Base-by-base conservation (phyloP, 2,329 filamentous ascomycete species). In the Pezicula rhizophila region DNA sequence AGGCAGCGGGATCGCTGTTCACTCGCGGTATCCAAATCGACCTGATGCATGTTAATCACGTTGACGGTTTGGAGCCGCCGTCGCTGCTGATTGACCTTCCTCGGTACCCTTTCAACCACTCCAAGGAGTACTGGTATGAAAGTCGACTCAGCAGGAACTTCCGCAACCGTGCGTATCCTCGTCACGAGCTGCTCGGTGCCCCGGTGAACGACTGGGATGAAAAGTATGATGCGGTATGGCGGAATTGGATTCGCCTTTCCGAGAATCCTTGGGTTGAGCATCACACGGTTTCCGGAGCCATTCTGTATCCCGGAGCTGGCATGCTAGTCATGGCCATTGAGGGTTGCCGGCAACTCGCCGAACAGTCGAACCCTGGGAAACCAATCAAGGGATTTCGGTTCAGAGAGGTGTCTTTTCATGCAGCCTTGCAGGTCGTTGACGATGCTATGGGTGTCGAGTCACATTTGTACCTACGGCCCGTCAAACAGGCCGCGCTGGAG, bases 81-180 rank as follows among this genome's bases (percentile, higher is more conserved):
- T 15, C 15, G n/a, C 17, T 31, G 25, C 20, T 28, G 17, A 45
- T 23, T 8, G 31, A 34, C 15, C 57, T 79, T n/a, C 76, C 77
- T 1, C 64, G 67, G 1, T 79, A 79, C 49, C 67, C 72, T 2
- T 79, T 75, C 74, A 75, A 78, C 26, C 75, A 78, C 48, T 59
- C 62, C 18, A 72, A 69, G 37, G 61, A 58, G 0, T 77, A 76
- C 56, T 79, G 76, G 75, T 68, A 74, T 50, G 76, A 79, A 34
- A 35, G 28, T 15, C 17, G 34, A 14, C n/a, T 37, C 10, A 45
- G 43, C 23, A 26, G 34, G 7, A 18, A 33, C 35, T 47, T 41
- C 35, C 31, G 25, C 31, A 18, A 43, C 5, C 17, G 46, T 2
- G 7, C 46, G 8, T 26, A 18, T 26, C n/a, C 8, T 25, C 35